Percentiles rank a stretch among this genome's conserved stretches.
Evolutionary conservation across 148 eudicot genomes (phyloP).

Genomic region (Vaccinium vitisidaea): DNA sequence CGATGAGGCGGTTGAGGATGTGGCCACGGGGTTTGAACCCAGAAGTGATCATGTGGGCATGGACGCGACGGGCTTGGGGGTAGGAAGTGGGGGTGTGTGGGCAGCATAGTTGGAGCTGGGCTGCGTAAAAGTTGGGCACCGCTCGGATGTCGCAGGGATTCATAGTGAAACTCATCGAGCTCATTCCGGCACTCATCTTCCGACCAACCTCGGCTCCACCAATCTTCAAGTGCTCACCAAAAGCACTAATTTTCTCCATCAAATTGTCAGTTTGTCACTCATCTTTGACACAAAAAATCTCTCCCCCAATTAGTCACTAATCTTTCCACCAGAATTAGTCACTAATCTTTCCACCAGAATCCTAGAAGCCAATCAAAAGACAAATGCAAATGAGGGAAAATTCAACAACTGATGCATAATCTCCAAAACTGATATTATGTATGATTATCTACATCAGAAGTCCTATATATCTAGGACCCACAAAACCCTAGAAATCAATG

Average conservation of each 20-base stretch:
- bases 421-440: neutral
- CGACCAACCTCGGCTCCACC: constrained; percentile 76
- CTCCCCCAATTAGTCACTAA: neutral
- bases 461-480: neutral
- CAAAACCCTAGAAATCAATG: neutral
- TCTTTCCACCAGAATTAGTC: neutral
- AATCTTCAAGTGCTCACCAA: constrained; percentile 83
- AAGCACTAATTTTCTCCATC: constrained; percentile 88
- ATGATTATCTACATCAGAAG: neutral
- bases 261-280: constrained; percentile 94
- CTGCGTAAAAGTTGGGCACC: constrained; percentile 53
- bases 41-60: constrained; percentile 66
- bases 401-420: neutral
- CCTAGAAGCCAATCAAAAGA: neutral
- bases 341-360: neutral
- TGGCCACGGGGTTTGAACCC: constrained; percentile 71
- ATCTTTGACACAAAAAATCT: constrained; percentile 33
- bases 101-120: constrained; percentile 59
- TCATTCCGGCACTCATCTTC: constrained; percentile 79
- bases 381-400: neutral
- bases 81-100: constrained; percentile 39
- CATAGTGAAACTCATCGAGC: constrained; percentile 62
- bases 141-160: constrained; percentile 31
- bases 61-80: constrained; percentile 44
- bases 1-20: constrained; percentile 51